Evolutionary conservation across 768 basidiomycete genomes (phyloP), one percentile per base, ranked within the genome.

Genomic region (Tylopilus sp.): DNA sequence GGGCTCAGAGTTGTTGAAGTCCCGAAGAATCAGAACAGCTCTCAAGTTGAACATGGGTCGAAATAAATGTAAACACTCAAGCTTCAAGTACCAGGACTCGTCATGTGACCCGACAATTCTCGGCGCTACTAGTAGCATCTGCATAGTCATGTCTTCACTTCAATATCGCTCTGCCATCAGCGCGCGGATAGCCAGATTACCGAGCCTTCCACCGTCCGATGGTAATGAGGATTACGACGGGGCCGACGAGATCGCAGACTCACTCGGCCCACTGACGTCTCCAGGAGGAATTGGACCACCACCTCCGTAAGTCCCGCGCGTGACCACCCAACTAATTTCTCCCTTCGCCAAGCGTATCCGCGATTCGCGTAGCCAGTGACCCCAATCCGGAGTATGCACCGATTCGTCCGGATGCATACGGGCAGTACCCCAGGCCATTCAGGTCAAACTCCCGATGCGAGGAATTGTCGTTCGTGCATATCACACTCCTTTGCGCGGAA

Each of bases 381-480:
- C 81, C 83, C 0, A 86, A 85, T 62, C 78, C 85, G 0, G 78
- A 78, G n/a, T 86, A 82, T 58, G 62, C 84, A 0, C 92, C 95
- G 0, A 79, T 97, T 47, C 93, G 89, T 34, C 89, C 90, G 1
- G 62, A 65, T 17, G 59, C 53, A 21, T 65, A 66, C 0, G 71
- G 81, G 16, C 75, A 75, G 2, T 96, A 80, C 75, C 76, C 0
- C 82, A 91, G 57, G 95, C 96, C 10, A 72, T 87, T 3, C 86
- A 92, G 62, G 86, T 98, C 40, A 67, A 78, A 0, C 83, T 95
- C 17, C 76, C 83, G 6, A 64, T 74, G 13, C 75, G 84, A 8
- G 74, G 74, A 19, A 80, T 92, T 6, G 84, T 87, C 44, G 81
- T 84, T 60, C 78, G 95, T 28, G 86, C 84, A 10, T 97, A 98